phyloP scores from a whole-genome alignment of 2,329 filamentous ascomycete species.

The Zelopaecilomyces penicillatus region DNA sequence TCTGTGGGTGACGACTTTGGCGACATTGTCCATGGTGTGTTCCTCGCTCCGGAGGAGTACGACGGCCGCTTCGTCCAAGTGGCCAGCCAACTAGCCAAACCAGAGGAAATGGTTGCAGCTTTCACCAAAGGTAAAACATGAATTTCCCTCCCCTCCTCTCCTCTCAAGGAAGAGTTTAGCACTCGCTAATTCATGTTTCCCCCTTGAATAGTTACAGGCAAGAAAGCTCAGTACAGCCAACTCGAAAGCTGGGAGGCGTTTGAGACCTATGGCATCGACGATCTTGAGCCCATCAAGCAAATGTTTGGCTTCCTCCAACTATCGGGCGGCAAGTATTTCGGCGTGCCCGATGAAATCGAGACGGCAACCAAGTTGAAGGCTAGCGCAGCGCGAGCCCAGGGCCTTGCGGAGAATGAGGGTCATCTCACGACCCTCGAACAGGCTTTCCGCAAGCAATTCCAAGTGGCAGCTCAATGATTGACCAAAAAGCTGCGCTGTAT shows the following conservation, averaged over 20 bases:
- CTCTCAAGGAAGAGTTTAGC: constrained; percentile 3
- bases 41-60: constrained; percentile 30
- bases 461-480: too few relatives aligned
- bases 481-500: too few relatives aligned
- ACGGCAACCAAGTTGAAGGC: constrained; percentile 20
- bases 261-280: constrained; percentile 22
- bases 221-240: constrained; percentile 22
- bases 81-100: constrained; percentile 25
- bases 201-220: constrained; percentile 17
- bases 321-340: constrained; percentile 25
- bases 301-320: constrained; percentile 29
- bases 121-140: constrained; percentile 23
- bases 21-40: constrained; percentile 36
- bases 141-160: not conserved
- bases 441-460: not conserved
- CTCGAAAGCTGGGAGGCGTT: constrained; percentile 24
- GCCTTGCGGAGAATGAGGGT: constrained; percentile 11
- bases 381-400: constrained; percentile 19
- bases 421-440: constrained; percentile 16
- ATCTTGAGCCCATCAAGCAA: constrained; percentile 27
- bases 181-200: not conserved
- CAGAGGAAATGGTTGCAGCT: constrained; percentile 19
- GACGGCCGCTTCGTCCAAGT: constrained; percentile 28
- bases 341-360: constrained; percentile 17
- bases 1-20: constrained; percentile 33